These are phyloP conservation scores for Trichoderma arundinaceum DNA, from an alignment of 2,329 filamentous ascomycete genomes.

Conservation along the genomic window DNA sequence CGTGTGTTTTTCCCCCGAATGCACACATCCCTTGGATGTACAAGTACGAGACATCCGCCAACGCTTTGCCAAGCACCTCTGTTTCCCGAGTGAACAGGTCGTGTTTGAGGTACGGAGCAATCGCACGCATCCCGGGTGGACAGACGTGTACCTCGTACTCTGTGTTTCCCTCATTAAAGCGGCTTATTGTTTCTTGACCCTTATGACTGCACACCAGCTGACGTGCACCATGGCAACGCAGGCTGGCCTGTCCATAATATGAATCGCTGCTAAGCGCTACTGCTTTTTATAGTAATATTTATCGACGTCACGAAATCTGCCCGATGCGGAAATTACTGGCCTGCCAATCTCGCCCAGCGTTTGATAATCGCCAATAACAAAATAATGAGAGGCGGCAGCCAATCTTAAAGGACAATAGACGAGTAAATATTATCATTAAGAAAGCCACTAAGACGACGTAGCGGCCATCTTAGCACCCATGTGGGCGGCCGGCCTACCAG, in stretches of 20 bases:
- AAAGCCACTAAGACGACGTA: slow-evolving; percentile 5
- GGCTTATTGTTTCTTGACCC: slow-evolving; percentile 4
- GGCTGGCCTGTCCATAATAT: slow-evolving; percentile 7
- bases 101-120: neutral
- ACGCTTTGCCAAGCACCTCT: neutral
- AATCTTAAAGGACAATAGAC: neutral
- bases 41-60: neutral
- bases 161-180: neutral
- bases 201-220: slow-evolving; percentile 13
- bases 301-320: slow-evolving; percentile 24
- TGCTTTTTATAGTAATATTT: slow-evolving; percentile 23
- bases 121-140: neutral
- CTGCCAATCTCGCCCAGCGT: slow-evolving; percentile 22
- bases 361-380: slow-evolving; percentile 23
- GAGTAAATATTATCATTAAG: slow-evolving; percentile 15
- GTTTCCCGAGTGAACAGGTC: neutral
- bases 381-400: neutral
- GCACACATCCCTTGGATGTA: slow-evolving; percentile 10
- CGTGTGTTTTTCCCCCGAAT: neutral
- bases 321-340: slow-evolving; percentile 25
- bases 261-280: slow-evolving; percentile 23
- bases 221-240: slow-evolving; percentile 28
- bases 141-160: slow-evolving; percentile 1
- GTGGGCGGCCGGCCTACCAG: neutral
- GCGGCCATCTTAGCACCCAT: slow-evolving; percentile 2